Conservation (phyloP, 768 basidiomycete species). For the Leucogyrophana mollusca region DNA sequence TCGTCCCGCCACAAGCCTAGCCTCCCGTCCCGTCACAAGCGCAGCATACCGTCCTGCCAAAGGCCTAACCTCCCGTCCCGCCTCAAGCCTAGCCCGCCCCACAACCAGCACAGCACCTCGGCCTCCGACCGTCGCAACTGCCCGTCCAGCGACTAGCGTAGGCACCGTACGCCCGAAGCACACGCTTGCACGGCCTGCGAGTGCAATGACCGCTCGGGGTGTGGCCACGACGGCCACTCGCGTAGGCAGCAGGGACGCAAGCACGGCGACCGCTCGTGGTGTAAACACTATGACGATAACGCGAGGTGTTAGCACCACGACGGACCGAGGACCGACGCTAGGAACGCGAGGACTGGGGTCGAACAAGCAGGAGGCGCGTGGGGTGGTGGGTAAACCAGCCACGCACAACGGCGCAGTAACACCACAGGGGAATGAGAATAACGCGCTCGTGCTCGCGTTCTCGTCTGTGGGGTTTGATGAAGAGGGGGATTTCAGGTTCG, state of each 20-base stretch:
- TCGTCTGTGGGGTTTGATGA: too few species aligned
- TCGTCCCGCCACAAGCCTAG: too few species aligned
- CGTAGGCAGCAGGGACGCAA: constrained; percentile 1
- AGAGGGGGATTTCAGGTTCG: constrained; percentile 28
- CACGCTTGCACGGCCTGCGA: constrained; percentile 8
- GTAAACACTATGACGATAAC: constrained; percentile 26
- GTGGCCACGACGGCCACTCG: constrained; percentile 7
- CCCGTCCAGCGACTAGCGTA: constrained; percentile 15
- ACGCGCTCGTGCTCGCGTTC: constrained; percentile 27
- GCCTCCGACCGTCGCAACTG: constrained; percentile 10
- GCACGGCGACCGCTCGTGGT: constrained; percentile 2
- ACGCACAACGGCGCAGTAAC: constrained; percentile 19
- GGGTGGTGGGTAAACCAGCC: not conserved
- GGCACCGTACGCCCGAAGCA: not conserved
- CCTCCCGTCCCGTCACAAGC: too few species aligned
- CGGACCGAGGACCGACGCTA: too few species aligned
- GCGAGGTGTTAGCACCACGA: constrained; percentile 19
- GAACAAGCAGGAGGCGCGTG: constrained; percentile 9
- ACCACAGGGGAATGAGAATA: constrained; percentile 30
- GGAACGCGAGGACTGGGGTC: constrained; percentile 14
- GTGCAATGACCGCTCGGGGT: constrained; percentile 8
- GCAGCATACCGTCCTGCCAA: too few species aligned
- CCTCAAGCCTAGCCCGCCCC: too few species aligned
- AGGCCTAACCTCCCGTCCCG: too few species aligned
- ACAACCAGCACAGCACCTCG: too few species aligned